These are phyloP conservation scores for Stenocarpella maydis DNA, from an alignment of 2,329 filamentous ascomycete genomes.

Conservation along the genomic window DNA sequence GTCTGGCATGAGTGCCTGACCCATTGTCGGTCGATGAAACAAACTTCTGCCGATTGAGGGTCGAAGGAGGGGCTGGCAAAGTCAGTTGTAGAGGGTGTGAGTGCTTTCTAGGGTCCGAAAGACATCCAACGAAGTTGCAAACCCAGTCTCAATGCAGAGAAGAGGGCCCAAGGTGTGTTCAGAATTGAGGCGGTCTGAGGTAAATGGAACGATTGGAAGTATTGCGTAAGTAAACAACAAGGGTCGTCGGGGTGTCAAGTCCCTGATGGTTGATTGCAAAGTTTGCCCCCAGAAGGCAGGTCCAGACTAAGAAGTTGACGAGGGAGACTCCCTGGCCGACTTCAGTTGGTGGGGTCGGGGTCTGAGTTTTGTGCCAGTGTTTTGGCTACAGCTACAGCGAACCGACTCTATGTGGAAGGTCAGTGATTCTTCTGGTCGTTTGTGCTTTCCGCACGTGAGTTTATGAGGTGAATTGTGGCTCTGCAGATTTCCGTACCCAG, in stretches of 20 bases:
- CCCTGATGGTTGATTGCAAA: neutral
- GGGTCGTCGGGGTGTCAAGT: neutral
- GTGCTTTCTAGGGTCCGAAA: neutral
- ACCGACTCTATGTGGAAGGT: too few relatives aligned
- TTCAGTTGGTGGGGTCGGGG: neutral
- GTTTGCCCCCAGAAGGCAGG: neutral
- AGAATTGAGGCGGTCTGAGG: neutral
- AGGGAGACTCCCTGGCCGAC: neutral
- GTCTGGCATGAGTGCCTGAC: neutral
- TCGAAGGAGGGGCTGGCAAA: neutral
- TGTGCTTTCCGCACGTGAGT: neutral
- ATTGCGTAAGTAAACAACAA: neutral
- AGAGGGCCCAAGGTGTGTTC: neutral
- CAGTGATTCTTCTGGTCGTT: too few relatives aligned
- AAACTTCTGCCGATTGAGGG: neutral
- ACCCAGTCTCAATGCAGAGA: neutral
- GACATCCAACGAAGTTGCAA: neutral
- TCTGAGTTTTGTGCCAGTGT: neutral
- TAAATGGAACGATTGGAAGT: neutral
- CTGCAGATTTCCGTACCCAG: neutral
- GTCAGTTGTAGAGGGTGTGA: neutral
- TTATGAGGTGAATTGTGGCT: neutral
- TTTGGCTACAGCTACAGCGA: neutral
- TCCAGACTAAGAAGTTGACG: too few relatives aligned
- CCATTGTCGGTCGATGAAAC: conserved; percentile 9